Conservation (phyloP, 768 basidiomycete genomes). For the Lentinula detonsa region DNA sequence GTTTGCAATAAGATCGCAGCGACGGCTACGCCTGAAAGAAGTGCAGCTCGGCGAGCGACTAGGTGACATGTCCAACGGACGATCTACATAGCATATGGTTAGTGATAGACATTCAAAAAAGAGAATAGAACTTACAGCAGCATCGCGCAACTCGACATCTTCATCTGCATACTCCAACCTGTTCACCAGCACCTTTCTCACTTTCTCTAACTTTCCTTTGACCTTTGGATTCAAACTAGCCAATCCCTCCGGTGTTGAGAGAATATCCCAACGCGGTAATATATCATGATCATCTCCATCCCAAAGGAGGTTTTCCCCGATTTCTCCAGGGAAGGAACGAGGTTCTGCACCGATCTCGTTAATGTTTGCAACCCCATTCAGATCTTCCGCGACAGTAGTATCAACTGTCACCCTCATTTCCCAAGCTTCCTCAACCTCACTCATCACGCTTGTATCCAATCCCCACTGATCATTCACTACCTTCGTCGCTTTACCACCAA, state of each 20-base stretch:
- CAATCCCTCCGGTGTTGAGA: neutral
- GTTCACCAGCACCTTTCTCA: slow-evolving; percentile 56
- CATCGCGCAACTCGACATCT: slow-evolving; percentile 53
- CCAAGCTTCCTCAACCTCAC: slow-evolving; percentile 77
- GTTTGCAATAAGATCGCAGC: slow-evolving; percentile 86
- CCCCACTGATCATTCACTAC: slow-evolving; percentile 88
- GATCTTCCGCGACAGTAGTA: neutral
- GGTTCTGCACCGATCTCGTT: neutral
- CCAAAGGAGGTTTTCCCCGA: slow-evolving; percentile 10
- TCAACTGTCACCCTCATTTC: slow-evolving; percentile 13
- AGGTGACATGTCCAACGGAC: slow-evolving; percentile 76
- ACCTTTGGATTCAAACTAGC: neutral
- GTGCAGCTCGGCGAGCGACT: slow-evolving; percentile 78
- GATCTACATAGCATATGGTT: slow-evolving; percentile 33
- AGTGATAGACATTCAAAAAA: no score
- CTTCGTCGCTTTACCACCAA: slow-evolving; percentile 70
- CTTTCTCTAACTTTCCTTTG: slow-evolving; percentile 36
- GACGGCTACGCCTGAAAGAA: slow-evolving; percentile 81
- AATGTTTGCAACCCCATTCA: neutral
- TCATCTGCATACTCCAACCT: slow-evolving; percentile 52
- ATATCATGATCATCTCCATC: slow-evolving; percentile 20
- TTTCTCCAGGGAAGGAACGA: slow-evolving; percentile 11
- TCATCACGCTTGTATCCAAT: slow-evolving; percentile 90
- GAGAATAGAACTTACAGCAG: slow-evolving; percentile 31
- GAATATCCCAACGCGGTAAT: slow-evolving; percentile 26